Conservation (phyloP, 2,329 filamentous ascomycete species). For the Sporothrix euskadiensis region DNA sequence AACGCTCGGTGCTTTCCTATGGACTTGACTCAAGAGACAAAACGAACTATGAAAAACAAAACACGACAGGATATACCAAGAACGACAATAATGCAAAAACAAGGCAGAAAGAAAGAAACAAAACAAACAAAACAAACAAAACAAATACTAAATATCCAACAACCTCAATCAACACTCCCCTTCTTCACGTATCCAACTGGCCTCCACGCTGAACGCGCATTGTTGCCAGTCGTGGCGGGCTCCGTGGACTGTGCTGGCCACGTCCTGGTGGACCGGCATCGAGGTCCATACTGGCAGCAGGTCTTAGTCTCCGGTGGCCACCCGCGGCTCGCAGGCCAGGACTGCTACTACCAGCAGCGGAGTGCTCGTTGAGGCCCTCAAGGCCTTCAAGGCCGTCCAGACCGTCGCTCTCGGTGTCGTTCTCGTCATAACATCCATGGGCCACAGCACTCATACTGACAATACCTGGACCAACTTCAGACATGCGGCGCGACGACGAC, state of each 20-base stretch:
- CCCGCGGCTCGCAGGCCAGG: not conserved
- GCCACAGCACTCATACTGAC: not conserved
- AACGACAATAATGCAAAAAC: not conserved
- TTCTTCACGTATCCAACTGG: conserved; percentile 25
- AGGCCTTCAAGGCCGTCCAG: not conserved
- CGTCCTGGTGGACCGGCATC: not conserved
- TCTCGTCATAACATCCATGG: conserved; percentile 1
- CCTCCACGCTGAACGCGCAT: conserved; percentile 33
- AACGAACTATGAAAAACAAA: not conserved
- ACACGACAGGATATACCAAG: conserved; percentile 9
- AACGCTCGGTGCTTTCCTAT: not conserved
- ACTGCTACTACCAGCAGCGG: not conserved
- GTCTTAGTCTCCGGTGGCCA: not conserved
- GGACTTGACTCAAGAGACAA: not conserved
- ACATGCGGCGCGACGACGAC: conserved; percentile 3
- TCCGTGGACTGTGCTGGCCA: conserved; percentile 1
- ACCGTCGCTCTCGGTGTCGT: conserved; percentile 22
- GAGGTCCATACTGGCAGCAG: not conserved
- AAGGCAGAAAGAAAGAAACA: not conserved
- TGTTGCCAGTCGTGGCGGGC: conserved; percentile 23
- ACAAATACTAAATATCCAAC: not conserved
- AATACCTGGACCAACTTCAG: not conserved
- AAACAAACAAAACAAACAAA: not conserved
- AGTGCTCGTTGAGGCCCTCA: conserved; percentile 8
- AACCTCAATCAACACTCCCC: not conserved